These are phyloP conservation scores for Pascua sp. DNA, from an alignment of 1,284 basidiomycete genomes.

Conservation along the genomic window DNA sequence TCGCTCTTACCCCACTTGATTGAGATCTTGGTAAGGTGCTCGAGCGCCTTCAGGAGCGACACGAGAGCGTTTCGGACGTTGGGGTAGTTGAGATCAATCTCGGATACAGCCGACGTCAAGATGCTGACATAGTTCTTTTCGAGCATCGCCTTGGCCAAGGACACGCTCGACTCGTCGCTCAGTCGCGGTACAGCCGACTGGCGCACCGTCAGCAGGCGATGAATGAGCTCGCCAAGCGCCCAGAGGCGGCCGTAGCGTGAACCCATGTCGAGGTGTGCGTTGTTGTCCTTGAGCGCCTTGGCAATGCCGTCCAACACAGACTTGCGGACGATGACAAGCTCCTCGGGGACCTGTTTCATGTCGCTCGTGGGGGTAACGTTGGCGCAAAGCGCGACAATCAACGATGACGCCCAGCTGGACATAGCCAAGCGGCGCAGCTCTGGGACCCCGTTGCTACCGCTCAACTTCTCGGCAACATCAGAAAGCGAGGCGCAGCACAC, in stretches of 20 bases:
- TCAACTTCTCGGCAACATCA: constrained; percentile 14
- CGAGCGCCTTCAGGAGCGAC: constrained; percentile 81
- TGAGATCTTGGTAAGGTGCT: constrained; percentile 87
- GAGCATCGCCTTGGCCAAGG: constrained; percentile 94
- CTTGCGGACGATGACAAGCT: constrained; percentile 81
- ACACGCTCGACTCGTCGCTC: constrained; percentile 40
- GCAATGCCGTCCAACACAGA: constrained; percentile 84
- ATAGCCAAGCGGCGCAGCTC: constrained; percentile 54
- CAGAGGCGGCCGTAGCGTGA: constrained; percentile 82
- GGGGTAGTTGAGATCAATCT: constrained; percentile 94
- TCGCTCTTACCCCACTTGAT: constrained; percentile 91
- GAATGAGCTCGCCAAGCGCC: constrained; percentile 81
- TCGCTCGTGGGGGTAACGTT: constrained; percentile 63
- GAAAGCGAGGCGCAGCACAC: constrained; percentile 68
- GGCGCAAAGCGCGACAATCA: constrained; percentile 85
- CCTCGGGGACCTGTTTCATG: constrained; percentile 69
- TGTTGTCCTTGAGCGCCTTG: constrained; percentile 77
- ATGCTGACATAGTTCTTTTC: constrained; percentile 95
- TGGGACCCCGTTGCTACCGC: constrained; percentile 2
- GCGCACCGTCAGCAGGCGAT: constrained; percentile 78
- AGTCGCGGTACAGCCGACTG: constrained; percentile 56
- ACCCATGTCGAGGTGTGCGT: constrained; percentile 62
- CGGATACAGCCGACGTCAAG: constrained; percentile 81
- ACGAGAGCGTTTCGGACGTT: constrained; percentile 80
- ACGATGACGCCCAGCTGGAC: constrained; percentile 77